A percentile compares a stretch with the other conserved stretches of the same genome.
These are phyloP conservation scores for Phytophthora meadii DNA, from an alignment of 352 stramenopile genomes.

Conservation along the genomic window DNA sequence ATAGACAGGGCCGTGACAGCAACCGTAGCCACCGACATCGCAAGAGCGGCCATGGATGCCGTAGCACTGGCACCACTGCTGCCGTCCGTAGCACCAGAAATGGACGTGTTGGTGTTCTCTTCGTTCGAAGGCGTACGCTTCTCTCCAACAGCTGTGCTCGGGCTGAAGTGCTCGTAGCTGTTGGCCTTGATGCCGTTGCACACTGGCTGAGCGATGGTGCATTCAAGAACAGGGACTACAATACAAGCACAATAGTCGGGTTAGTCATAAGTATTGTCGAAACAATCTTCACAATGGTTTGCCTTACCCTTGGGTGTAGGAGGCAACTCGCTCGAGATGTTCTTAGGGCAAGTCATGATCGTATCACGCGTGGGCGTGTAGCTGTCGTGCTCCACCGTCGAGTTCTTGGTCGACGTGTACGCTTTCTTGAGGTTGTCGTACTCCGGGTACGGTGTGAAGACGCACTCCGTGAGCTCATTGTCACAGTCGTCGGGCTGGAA, in stretches of 20 bases:
- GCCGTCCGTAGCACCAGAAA: conserved; percentile 3
- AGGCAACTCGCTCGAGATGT: conserved; percentile 52
- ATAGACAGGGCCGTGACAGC: conserved; percentile 23
- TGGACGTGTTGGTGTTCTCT: conserved; percentile 9
- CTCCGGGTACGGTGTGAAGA: conserved; percentile 65
- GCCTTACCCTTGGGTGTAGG: conserved; percentile 43
- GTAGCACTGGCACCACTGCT: conserved; percentile 15
- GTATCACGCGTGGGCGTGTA: conserved; percentile 46
- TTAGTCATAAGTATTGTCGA: background rate
- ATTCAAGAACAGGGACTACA: conserved; percentile 42
- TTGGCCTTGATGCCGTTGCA: conserved; percentile 51
- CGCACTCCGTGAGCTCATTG: conserved; percentile 51
- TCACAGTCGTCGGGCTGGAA: conserved; percentile 69
- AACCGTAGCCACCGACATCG: conserved; percentile 27
- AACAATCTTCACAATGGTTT: background rate
- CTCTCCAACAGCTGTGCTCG: conserved; percentile 29
- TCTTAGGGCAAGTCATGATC: conserved; percentile 50
- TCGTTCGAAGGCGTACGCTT: conserved; percentile 38
- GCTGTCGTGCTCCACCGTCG: conserved; percentile 45
- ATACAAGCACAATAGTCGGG: background rate
- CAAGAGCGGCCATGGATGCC: conserved; percentile 14
- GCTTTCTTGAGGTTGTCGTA: conserved; percentile 63
- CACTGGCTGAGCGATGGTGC: conserved; percentile 41
- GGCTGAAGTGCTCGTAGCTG: conserved; percentile 28
- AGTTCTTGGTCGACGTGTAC: conserved; percentile 59